These are phyloP conservation scores for Pleoardoris graminearum DNA, from an alignment of 2,329 filamentous ascomycete species.

Conservation along the genomic window DNA sequence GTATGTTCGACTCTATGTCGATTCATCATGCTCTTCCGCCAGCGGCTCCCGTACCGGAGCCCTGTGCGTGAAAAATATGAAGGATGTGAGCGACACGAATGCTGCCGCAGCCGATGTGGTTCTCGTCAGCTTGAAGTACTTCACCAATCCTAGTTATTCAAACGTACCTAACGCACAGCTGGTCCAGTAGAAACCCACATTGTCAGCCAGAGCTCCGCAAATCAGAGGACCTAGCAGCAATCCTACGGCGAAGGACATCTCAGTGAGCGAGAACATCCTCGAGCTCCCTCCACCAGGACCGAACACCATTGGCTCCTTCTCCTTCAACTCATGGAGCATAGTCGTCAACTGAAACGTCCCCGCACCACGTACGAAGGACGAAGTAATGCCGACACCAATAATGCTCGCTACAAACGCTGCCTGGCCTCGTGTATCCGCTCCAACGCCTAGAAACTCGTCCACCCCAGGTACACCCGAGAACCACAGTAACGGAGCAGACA, in stretches of 20 bases:
- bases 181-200: neutral
- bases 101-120: neutral
- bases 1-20: neutral
- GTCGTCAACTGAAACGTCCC: slow-evolving; percentile 1
- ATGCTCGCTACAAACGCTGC: neutral
- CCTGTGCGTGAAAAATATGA: slow-evolving; percentile 1
- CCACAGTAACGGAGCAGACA: neutral
- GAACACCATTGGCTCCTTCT: neutral
- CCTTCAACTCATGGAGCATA: neutral
- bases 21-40: neutral
- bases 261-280: neutral
- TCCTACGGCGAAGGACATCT: neutral
- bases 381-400: neutral
- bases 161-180: neutral
- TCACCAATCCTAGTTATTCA: no score
- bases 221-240: neutral
- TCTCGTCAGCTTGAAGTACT: neutral
- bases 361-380: neutral
- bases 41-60: neutral
- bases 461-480: neutral
- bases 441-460: neutral
- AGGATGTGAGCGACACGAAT: neutral
- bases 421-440: neutral
- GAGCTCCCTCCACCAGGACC: neutral
- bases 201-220: neutral